Percentiles rank a stretch among this genome's conserved stretches.
These are phyloP conservation scores for Coemansia sp. DNA, from an alignment of 192 early-diverging fungal species.

Conservation along the genomic window DNA sequence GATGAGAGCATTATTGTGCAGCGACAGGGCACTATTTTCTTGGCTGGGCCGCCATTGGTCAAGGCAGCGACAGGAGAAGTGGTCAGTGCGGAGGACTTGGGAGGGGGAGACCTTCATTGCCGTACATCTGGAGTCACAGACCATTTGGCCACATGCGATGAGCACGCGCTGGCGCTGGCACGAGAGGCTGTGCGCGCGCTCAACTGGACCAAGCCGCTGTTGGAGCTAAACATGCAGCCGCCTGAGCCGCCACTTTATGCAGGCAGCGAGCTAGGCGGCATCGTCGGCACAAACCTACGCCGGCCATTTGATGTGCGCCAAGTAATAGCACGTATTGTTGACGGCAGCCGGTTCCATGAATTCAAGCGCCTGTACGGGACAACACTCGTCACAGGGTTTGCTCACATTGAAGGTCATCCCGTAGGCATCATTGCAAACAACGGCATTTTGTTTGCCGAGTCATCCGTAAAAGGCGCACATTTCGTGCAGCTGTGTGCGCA, in stretches of 20 bases:
- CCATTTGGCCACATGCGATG: conserved; percentile 84
- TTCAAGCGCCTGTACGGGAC: conserved; percentile 94
- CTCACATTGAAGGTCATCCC: conserved; percentile 83
- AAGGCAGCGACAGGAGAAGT: conserved; percentile 96
- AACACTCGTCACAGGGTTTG: conserved; percentile 87
- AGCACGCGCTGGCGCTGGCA: conserved; percentile 81
- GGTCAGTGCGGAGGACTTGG: conserved; percentile 89
- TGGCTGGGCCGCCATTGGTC: conserved; percentile 93
- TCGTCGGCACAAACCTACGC: conserved; percentile 88
- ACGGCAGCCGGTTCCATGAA: conserved; percentile 86
- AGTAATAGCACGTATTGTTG: conserved; percentile 93
- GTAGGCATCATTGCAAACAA: conserved; percentile 96
- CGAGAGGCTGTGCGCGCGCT: conserved; percentile 83
- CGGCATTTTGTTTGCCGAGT: conserved; percentile 92
- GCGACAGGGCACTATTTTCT: conserved; percentile 95
- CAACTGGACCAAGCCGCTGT: conserved; percentile 68
- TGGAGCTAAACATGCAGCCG: conserved; percentile 48
- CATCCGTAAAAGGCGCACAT: conserved; percentile 92
- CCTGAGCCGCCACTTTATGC: conserved; percentile 80
- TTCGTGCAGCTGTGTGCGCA: conserved; percentile 92
- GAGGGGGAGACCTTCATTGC: conserved; percentile 94
- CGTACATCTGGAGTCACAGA: conserved; percentile 93
- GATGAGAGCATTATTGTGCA: conserved; percentile 96
- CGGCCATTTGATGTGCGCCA: conserved; percentile 87
- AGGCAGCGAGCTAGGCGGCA: conserved; percentile 83